A percentile compares a stretch with the other conserved stretches of the same genome.
These are phyloP conservation scores for Parachaetomium inaequale DNA, from an alignment of 495 filamentous ascomycete species.

Conservation along the genomic window DNA sequence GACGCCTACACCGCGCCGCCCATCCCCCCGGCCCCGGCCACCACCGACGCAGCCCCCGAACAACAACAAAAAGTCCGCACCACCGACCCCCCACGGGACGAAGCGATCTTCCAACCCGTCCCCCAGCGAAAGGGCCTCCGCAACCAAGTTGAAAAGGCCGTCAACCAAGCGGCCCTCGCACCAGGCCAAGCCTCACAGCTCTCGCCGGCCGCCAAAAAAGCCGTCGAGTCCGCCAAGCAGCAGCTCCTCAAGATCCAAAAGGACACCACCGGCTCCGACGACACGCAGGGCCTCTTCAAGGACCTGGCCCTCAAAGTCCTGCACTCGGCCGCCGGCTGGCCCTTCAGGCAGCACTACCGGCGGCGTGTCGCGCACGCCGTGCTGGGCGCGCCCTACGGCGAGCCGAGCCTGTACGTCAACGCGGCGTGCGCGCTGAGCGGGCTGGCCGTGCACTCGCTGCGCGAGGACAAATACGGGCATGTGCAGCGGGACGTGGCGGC, in stretches of 20 bases:
- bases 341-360: constrained; percentile 67
- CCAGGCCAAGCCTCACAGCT: constrained; percentile 54
- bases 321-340: constrained; percentile 56
- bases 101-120: constrained; percentile 53
- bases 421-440: constrained; percentile 64
- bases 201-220: constrained; percentile 40
- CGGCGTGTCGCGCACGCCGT: constrained; percentile 59
- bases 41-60: constrained; percentile 26
- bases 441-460: constrained; percentile 66
- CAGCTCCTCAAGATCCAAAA: constrained; percentile 46
- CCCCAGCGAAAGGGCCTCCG: constrained; percentile 47
- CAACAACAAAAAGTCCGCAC: constrained; percentile 28
- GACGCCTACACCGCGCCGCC: constrained; percentile 51
- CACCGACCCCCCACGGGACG: constrained; percentile 53
- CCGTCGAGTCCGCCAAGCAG: constrained; percentile 33
- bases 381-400: constrained; percentile 64
- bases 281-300: constrained; percentile 38
- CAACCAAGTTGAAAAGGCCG: constrained; percentile 48
- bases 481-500: constrained; percentile 72
- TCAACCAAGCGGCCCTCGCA: constrained; percentile 54
- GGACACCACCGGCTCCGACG: constrained; percentile 40
- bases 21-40: constrained; percentile 30
- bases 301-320: constrained; percentile 37
- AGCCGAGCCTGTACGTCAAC: constrained; percentile 61
- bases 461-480: constrained; percentile 83